Percentiles rank a stretch among this genome's conserved stretches.
These are phyloP conservation scores for Agastache rugosa DNA, from an alignment of 257 asterid genomes.

Conservation along the genomic window DNA sequence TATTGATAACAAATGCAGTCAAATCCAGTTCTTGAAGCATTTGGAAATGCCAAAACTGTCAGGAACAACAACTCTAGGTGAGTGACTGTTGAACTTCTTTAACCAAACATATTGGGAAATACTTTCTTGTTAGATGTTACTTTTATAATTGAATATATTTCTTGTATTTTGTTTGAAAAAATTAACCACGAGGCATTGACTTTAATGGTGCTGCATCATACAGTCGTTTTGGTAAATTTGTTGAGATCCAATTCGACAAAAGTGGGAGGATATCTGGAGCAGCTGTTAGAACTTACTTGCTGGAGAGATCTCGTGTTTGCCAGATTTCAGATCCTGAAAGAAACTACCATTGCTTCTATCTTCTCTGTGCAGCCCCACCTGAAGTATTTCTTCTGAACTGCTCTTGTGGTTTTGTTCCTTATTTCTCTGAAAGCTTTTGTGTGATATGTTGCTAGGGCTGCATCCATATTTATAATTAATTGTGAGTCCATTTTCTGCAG, in stretches of 20 bases:
- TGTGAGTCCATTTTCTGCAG: slow-evolving; percentile 50
- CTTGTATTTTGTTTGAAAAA: slow-evolving; percentile 8
- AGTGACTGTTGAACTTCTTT: slow-evolving; percentile 24
- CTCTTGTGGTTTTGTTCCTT: slow-evolving; percentile 21
- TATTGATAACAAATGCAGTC: neutral
- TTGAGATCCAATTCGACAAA: slow-evolving; percentile 96
- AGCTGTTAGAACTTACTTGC: slow-evolving; percentile 93
- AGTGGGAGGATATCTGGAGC: slow-evolving; percentile 99
- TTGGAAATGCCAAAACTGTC: slow-evolving; percentile 2
- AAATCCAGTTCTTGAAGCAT: slow-evolving; percentile 12
- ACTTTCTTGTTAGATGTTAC: slow-evolving; percentile 15
- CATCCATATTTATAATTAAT: slow-evolving; percentile 31
- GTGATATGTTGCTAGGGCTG: slow-evolving; percentile 23
- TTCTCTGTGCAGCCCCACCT: slow-evolving; percentile 93
- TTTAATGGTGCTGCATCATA: slow-evolving; percentile 15
- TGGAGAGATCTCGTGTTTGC: slow-evolving; percentile 99
- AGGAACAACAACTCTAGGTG: slow-evolving; percentile 10
- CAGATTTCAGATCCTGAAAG: slow-evolving; percentile 94
- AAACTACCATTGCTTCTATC: slow-evolving; percentile 98
- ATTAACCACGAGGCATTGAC: slow-evolving; percentile 18
- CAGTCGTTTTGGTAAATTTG: slow-evolving; percentile 98
- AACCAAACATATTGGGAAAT: slow-evolving; percentile 13
- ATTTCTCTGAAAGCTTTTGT: slow-evolving; percentile 7
- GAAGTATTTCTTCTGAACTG: slow-evolving; percentile 59
- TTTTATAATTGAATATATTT: slow-evolving; percentile 9